Evolutionary conservation across 2,329 filamentous ascomycete species (phyloP).

Genomic region (Nigrospora oryzae): DNA sequence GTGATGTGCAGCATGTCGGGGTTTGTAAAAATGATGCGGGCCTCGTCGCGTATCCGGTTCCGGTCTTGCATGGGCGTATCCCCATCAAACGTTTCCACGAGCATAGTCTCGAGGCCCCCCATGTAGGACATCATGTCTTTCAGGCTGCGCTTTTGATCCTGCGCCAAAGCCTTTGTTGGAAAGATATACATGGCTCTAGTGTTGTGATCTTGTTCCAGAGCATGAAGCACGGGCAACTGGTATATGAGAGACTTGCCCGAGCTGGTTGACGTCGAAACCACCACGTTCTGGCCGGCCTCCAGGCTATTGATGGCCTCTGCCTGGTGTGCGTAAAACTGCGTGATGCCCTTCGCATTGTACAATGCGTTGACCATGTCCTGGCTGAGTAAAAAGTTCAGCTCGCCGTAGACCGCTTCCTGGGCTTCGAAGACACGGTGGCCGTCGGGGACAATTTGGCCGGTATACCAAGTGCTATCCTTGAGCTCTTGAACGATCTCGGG

Average conservation of each 20-base stretch:
- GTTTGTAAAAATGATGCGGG: constrained; percentile 91
- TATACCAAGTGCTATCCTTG: constrained; percentile 78
- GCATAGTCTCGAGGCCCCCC: constrained; percentile 61
- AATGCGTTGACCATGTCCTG: constrained; percentile 92
- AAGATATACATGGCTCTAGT: constrained; percentile 96
- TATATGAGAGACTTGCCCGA: constrained; percentile 99
- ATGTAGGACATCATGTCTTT: constrained; percentile 79
- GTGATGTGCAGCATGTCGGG: constrained; percentile 96
- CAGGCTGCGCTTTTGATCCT: constrained; percentile 85
- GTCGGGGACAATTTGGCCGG: constrained; percentile 83
- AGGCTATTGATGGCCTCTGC: constrained; percentile 87
- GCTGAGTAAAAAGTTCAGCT: constrained; percentile 77
- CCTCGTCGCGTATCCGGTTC: constrained; percentile 76
- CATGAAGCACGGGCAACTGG: constrained; percentile 83
- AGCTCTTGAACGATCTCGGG: constrained; percentile 81
- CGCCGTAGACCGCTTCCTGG: constrained; percentile 72
- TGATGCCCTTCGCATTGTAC: constrained; percentile 86
- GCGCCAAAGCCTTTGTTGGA: constrained; percentile 90
- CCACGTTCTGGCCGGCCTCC: constrained; percentile 74
- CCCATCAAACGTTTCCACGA: constrained; percentile 93
- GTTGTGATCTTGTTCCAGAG: constrained; percentile 67
- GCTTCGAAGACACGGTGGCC: constrained; percentile 87
- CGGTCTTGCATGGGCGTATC: constrained; percentile 80
- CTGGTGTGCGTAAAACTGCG: constrained; percentile 82
- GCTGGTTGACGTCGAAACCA: constrained; percentile 89